These are phyloP conservation scores for Populus hybrid DNA, from an alignment of 441 rosid species.

Conservation along the genomic window DNA sequence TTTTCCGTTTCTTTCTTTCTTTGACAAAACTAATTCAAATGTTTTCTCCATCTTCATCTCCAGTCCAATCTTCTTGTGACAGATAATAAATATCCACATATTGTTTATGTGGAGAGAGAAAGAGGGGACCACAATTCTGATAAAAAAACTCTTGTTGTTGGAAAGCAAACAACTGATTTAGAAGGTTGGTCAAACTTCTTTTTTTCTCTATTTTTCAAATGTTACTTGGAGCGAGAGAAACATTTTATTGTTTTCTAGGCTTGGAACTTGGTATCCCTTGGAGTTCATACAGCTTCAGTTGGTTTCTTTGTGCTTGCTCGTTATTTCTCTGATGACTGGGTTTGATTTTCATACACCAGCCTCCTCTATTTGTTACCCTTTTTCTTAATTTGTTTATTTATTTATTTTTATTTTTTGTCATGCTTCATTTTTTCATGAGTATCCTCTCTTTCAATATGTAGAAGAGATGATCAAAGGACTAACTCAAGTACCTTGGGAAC, in stretches of 20 bases:
- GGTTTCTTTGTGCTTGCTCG: background rate
- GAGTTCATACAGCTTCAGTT: background rate
- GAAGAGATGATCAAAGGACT: constrained; percentile 90
- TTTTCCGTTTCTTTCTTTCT: background rate
- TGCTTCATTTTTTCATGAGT: background rate
- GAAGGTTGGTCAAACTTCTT: constrained; percentile 54
- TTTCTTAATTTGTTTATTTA: background rate
- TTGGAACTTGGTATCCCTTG: background rate
- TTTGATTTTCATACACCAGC: background rate
- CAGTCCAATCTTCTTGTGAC: constrained; percentile 63
- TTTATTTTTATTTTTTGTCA: background rate
- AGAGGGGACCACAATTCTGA: constrained; percentile 17
- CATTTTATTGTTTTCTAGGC: background rate
- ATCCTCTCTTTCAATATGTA: constrained; percentile 25
- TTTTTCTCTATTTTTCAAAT: constrained; percentile 1
- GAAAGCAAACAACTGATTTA: constrained; percentile 43
- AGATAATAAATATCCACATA: constrained; percentile 79
- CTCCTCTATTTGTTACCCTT: background rate
- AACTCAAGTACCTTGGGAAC: constrained; percentile 80
- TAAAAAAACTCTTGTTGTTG: constrained; percentile 28
- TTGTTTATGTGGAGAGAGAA: constrained; percentile 52
- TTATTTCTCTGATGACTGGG: background rate
- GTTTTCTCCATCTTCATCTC: constrained; percentile 27
- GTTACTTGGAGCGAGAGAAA: background rate
- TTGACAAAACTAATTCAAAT: background rate